Conservation (phyloP, 495 filamentous ascomycete genomes). For the Podospora comata region DNA sequence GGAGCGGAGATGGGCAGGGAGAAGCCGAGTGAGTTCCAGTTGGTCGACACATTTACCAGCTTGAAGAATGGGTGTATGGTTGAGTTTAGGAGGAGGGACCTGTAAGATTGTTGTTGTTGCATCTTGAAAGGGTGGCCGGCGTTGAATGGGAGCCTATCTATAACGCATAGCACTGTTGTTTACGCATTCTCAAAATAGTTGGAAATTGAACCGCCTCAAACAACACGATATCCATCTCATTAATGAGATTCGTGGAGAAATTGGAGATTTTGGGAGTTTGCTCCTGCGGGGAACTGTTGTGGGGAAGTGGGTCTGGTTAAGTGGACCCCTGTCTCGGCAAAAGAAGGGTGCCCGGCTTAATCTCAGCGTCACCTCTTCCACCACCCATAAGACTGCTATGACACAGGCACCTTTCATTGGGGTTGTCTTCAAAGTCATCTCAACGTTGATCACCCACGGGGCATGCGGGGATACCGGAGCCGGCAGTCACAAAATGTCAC, state of each 20-base stretch:
- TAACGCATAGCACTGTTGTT: background rate
- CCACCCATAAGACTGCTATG: background rate
- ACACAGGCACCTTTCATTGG: background rate
- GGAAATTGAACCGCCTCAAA: background rate
- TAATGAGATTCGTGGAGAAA: conserved; percentile 13
- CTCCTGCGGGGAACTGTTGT: background rate
- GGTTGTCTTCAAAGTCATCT: background rate
- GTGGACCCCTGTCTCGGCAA: conserved; percentile 8
- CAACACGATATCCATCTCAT: no score
- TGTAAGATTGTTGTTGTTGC: conserved; percentile 9
- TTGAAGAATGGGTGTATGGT: conserved; percentile 56
- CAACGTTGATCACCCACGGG: background rate
- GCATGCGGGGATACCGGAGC: conserved; percentile 5
- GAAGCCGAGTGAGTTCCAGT: conserved; percentile 49
- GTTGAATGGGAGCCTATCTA: background rate
- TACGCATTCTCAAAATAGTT: background rate
- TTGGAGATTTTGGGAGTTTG: background rate
- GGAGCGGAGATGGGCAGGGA: conserved; percentile 48
- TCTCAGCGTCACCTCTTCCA: conserved; percentile 10
- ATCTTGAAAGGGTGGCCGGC: background rate
- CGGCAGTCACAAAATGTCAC: background rate
- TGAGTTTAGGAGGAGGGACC: conserved; percentile 47
- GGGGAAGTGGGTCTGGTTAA: conserved; percentile 8
- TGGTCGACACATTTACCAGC: conserved; percentile 57
- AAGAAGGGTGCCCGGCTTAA: background rate